Base-by-base conservation (phyloP, 148 eudicot genomes). In the Rhododendron molle region DNA sequence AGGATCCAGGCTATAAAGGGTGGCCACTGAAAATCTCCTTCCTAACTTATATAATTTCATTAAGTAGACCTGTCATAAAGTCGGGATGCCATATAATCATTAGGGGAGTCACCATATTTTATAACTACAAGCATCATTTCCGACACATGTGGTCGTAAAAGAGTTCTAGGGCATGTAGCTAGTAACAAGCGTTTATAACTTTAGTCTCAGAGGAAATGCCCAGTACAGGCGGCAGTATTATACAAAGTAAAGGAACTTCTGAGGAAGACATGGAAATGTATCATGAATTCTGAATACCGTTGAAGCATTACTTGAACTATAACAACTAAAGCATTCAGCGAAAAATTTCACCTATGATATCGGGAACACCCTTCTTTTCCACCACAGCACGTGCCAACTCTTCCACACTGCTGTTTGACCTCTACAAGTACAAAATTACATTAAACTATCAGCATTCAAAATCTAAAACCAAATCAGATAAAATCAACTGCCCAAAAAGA, bases 321-420 rank as follows among this genome's bases (percentile, higher is more conserved):
- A 36, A 85, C 20, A 16, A 46, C 16, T 76, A 69, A 58, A 78
- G 16, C 47, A 72, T 32, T 32, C 3, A 65, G 60, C 26, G 13
- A 80, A 34, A 21, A 5, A 11, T 40, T 62, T 65, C 90, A 95
- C 98, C 98, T 65, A 96, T 92, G n/a, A 96, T 92, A 83, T 96
- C 98, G 28, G 99, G 99, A 81, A 95, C 89, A 34, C 93, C 85
- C 83, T 94, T 95, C 92, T 93, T 96, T 74, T 93, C 98, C 89
- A 91, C 90, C 85, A 95, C 87, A 62, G 86, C 86, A 83, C 89
- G 92, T 1, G 95, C 98, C 85, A 96, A 88, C 84, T 93, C 97
- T 89, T 92, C 91, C 67, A 96, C 97, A 86, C 94, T 92, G 86
- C 89, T 88, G 76, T 95, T 88, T 10, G 91, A 92, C 83, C 92